Percentiles rank a stretch among this genome's conserved stretches.
These are phyloP conservation scores for Fusarium humuli DNA, from an alignment of 2,329 filamentous ascomycete genomes.

Conservation along the genomic window DNA sequence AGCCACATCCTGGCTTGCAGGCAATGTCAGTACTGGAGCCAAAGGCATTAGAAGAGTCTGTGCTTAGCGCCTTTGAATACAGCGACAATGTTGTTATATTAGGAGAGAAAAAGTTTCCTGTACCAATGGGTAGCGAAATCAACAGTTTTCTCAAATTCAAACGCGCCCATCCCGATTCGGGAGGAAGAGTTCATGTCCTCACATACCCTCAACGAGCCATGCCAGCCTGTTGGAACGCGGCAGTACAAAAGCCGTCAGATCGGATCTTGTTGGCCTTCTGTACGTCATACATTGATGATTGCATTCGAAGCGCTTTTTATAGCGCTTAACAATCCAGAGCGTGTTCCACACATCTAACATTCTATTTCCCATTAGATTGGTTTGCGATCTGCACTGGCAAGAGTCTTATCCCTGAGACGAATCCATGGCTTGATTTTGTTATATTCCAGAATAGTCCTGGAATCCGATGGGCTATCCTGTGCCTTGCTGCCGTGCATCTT, in stretches of 20 bases:
- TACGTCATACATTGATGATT: conserved; percentile 3
- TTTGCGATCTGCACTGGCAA: conserved; percentile 5
- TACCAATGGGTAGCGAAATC: conserved; percentile 16
- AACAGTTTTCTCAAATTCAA: conserved; percentile 19
- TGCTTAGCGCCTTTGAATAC: conserved; percentile 4
- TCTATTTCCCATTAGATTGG: conserved; percentile 1
- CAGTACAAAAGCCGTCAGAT: conserved; percentile 12
- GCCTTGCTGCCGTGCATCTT: conserved; percentile 9
- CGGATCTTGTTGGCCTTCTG: conserved; percentile 11
- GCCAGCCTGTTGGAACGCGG: conserved; percentile 6
- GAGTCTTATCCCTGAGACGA: neutral
- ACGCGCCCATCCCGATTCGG: conserved; percentile 3
- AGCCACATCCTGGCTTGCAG: neutral
- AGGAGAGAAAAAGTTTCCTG: conserved; percentile 6
- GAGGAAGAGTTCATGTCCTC: conserved; percentile 5
- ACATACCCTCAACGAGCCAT: conserved; percentile 5
- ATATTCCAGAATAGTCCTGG: conserved; percentile 5
- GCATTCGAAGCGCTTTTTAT: conserved; percentile 1
- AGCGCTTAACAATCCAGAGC: neutral
- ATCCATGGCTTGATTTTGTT: conserved; percentile 6
- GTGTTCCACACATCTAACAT: conserved; percentile 3
- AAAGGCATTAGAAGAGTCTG: neutral
- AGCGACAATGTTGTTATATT: conserved; percentile 2
- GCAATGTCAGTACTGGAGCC: neutral
- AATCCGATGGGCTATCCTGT: conserved; percentile 6